These are phyloP conservation scores for Diaporthe sp. DNA, from an alignment of 2,329 filamentous ascomycete genomes.

Conservation along the genomic window DNA sequence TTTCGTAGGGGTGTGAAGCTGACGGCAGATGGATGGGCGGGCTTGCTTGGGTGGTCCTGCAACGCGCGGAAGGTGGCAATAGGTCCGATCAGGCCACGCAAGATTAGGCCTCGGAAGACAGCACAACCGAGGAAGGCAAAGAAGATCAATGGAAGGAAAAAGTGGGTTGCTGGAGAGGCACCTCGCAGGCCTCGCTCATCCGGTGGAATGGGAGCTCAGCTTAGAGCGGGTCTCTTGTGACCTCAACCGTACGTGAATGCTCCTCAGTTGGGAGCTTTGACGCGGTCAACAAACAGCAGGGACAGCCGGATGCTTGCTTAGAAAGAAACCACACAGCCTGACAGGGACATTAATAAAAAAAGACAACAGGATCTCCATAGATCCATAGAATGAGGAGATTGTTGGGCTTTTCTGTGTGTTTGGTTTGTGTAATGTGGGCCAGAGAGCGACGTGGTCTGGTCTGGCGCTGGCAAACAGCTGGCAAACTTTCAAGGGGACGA, in stretches of 20 bases:
- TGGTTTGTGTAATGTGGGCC: slow-evolving; percentile 26
- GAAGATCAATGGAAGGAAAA: slow-evolving; percentile 37
- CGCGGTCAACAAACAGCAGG: slow-evolving; percentile 22
- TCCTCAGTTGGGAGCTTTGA: slow-evolving; percentile 22
- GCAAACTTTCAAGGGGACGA: slow-evolving; percentile 18
- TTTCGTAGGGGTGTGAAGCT: slow-evolving; percentile 20
- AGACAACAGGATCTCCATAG: not conserved
- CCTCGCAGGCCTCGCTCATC: slow-evolving; percentile 4
- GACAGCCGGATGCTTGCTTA: not conserved
- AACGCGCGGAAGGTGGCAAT: slow-evolving; percentile 33
- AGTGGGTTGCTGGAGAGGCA: slow-evolving; percentile 36
- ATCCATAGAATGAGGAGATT: slow-evolving; percentile 24
- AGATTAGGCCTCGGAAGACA: slow-evolving; percentile 38
- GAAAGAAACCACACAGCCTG: slow-evolving; percentile 1
- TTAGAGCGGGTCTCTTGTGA: slow-evolving; percentile 9
- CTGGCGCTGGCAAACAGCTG: slow-evolving; percentile 22
- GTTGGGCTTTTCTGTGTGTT: not conserved
- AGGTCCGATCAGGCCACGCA: slow-evolving; percentile 40
- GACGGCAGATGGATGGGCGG: slow-evolving; percentile 18
- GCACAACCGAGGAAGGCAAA: slow-evolving; percentile 36
- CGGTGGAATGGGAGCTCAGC: slow-evolving; percentile 7
- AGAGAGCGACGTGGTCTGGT: slow-evolving; percentile 21
- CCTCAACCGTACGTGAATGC: slow-evolving; percentile 8
- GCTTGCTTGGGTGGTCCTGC: not conserved
- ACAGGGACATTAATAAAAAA: slow-evolving; percentile 15